Conservation (phyloP, 2,329 filamentous ascomycete genomes). For the Lecanosticta acicola region DNA sequence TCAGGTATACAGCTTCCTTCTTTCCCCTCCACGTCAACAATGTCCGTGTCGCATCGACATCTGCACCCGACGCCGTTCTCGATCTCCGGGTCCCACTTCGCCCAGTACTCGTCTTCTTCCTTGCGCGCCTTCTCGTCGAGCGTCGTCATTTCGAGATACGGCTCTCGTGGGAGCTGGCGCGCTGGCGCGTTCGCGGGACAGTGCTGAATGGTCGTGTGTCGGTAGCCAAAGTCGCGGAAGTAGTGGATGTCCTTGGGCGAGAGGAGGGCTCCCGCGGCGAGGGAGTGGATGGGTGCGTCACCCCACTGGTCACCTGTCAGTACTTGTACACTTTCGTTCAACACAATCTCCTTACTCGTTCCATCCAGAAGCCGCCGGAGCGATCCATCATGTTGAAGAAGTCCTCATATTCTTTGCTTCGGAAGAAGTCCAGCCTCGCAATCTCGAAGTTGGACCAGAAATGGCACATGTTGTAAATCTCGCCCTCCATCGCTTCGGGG, state of each 20-base stretch:
- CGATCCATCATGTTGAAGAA: constrained; percentile 99
- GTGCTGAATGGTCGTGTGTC: constrained; percentile 97
- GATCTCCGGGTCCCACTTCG: constrained; percentile 74
- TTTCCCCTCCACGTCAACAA: constrained; percentile 95
- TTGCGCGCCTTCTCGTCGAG: constrained; percentile 66
- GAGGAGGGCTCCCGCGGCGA: constrained; percentile 84
- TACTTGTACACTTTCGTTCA: constrained; percentile 14
- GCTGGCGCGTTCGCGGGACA: constrained; percentile 92
- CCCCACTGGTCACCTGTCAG: constrained; percentile 67
- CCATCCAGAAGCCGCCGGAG: constrained; percentile 98
- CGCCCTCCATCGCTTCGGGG: constrained; percentile 89
- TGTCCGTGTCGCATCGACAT: constrained; percentile 94
- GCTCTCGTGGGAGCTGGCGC: constrained; percentile 72
- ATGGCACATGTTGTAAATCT: constrained; percentile 99
- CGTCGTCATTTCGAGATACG: constrained; percentile 53
- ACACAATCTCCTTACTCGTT: constrained; percentile 82
- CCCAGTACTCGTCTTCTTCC: constrained; percentile 97
- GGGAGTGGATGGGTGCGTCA: constrained; percentile 95
- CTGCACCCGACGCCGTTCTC: constrained; percentile 96
- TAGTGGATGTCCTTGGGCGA: constrained; percentile 85
- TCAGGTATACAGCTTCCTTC: constrained; percentile 90
- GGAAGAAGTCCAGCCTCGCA: constrained; percentile 88
- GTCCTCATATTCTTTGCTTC: constrained; percentile 93
- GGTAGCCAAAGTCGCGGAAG: constrained; percentile 97
- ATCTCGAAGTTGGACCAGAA: constrained; percentile 99